phyloP scores from a whole-genome alignment of 306 rosid species.

The Canavalia gladiata region DNA sequence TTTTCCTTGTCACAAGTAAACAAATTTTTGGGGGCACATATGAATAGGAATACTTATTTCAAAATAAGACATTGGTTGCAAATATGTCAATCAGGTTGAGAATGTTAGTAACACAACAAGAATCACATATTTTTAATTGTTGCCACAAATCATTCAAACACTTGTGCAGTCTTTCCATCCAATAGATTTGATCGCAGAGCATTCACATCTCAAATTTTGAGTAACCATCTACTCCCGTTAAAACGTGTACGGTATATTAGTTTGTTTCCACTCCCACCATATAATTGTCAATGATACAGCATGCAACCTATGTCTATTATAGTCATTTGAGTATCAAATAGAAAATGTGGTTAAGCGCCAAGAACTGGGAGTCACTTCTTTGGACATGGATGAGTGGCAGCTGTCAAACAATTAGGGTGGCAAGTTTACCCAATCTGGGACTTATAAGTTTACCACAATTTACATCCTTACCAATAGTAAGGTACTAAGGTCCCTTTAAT shows the following conservation, averaged over 20 bases:
- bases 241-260: background rate
- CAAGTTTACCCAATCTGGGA: background rate
- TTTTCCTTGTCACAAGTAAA: background rate
- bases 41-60: background rate
- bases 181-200: background rate
- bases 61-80: slow-evolving; percentile 14
- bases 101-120: background rate
- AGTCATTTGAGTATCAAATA: background rate
- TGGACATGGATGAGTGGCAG: background rate
- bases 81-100: background rate
- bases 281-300: background rate
- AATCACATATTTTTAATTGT: background rate
- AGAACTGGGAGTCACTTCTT: background rate
- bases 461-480: background rate
- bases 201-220: background rate
- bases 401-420: background rate
- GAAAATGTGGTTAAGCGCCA: background rate
- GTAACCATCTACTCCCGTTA: background rate
- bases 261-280: background rate
- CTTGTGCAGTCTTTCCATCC: background rate
- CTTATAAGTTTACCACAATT: background rate
- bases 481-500: background rate
- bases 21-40: background rate
- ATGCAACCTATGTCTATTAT: background rate
- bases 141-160: background rate